Evolutionary conservation across 768 basidiomycete genomes (phyloP), one percentile per base, ranked within the genome.

Genomic region (Xerocomellus dryophilus): DNA sequence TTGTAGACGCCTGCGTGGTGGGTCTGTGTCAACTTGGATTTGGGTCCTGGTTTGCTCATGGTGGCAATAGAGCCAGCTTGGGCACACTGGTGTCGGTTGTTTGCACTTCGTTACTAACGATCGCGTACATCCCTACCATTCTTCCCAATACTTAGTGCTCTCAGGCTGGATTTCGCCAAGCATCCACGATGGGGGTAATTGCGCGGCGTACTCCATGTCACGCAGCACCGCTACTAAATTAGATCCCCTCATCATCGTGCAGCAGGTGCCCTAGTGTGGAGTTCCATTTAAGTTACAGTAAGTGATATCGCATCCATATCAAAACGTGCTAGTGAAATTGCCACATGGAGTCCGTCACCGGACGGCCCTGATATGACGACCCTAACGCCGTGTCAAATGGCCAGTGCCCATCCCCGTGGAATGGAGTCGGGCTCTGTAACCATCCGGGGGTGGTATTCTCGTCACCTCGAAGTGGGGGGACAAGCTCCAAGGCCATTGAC

Each of bases 1-100:
- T 82, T 86, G 71, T 82, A 85, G 34, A 85, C 75, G 41, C 85
- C 85, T 18, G 82, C 77, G 57, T 83, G 81, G 42, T 77, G 74
- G 17, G 73, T 71, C 61, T 78, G 78, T 15, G 71, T 59, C 46
- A 74, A 66, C 47, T 81, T 78, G 50, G 71, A 54, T 67, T 82
- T 83, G 7, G 78, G 73, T 7, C 65, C 67, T 35, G 68, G 70
- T 62, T 83, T 83, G 66, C 67, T 71, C 71, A 69, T 72, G 51
- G 42, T 49, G 51, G 39, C 43, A 31, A 10, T 29, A 11, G 29
- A 29, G 29, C 29, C n/a, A n/a, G n/a, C n/a, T n/a, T 29, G 29
- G 9, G 29, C 29, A n/a, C n/a, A n/a, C n/a, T n/a, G 0, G 29
- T 5, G 45, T 8, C 4, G 14, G 9, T 38, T 47, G 46, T 47